Base-by-base conservation (phyloP, 2,329 filamentous ascomycete species). In the Fusarium sp. region DNA sequence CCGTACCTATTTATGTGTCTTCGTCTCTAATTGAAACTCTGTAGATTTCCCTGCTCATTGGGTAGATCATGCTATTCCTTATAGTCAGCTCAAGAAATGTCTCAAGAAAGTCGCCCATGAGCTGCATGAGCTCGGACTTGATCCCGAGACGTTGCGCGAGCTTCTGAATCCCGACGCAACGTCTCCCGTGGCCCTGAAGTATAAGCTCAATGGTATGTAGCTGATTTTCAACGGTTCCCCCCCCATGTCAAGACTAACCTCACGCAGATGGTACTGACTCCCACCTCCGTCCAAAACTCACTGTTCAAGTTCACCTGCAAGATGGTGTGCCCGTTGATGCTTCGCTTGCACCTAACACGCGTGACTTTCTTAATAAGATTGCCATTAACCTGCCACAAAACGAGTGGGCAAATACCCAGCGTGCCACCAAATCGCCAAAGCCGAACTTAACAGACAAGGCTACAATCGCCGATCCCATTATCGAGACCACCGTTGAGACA, bases 41-140 rank as follows among this genome's bases (percentile, higher is more conserved):
- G 20, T 43, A 83, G 90, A 87, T 67, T 97, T 93, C 75, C 93
- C 93, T 9, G 80, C 86, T 48, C 88, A 90, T 74, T 89, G 87
- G 87, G 81, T 94, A 47, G 85, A 90, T 43, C 89, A 88, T 26
- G 93, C 93, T 47, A 92, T 97, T 64, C 92, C 91, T 4, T 97
- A 97, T 77, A 86, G 90, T 43, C 88, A 93, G 77, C 86, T 97
- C 56, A 97, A 97, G 79, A 97, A 96, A 81, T 92, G 91, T 78
- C 90, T 97, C 75, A 95, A 94, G 75, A 90, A 89, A 75, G 89
- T 96, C 48, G 87, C 90, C 67, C 80, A 82, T 50, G 92, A 97
- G 80, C 84, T 97, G 51, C 80, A 83, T 39, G 83, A 85, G 32
- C 80, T 95, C 15, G 93, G 93, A 9, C 86, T 96, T 28, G 90